Percentiles rank a stretch among this genome's conserved stretches.
These are phyloP conservation scores for Macrocystidia cucumis DNA, from an alignment of 1,284 basidiomycete genomes.

Conservation along the genomic window DNA sequence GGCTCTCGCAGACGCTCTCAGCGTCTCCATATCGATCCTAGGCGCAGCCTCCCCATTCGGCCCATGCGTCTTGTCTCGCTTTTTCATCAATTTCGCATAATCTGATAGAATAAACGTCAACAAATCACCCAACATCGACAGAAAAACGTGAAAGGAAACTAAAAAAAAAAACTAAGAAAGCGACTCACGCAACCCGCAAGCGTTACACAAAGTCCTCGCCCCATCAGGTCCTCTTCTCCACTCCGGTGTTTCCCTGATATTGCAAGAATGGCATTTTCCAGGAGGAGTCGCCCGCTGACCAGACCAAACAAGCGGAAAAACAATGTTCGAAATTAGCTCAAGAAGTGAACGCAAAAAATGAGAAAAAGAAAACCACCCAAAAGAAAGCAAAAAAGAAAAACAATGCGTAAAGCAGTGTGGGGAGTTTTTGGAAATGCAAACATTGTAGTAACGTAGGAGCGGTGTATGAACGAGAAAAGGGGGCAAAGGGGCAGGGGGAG, in stretches of 20 bases:
- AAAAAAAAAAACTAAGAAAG: too few species aligned
- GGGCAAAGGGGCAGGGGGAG: too few species aligned
- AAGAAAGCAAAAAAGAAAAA: too few species aligned
- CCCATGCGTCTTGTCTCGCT: constrained; percentile 52
- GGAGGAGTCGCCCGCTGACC: constrained; percentile 71
- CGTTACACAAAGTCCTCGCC: constrained; percentile 73
- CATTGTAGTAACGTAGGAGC: too few species aligned
- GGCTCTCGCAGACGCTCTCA: constrained; percentile 64
- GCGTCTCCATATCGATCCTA: constrained; percentile 63
- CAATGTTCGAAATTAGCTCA: constrained; percentile 12
- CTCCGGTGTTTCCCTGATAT: constrained; percentile 78
- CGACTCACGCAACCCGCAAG: constrained; percentile 71
- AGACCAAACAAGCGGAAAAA: constrained; percentile 21
- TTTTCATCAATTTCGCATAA: constrained; percentile 73
- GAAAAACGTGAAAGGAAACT: too few species aligned
- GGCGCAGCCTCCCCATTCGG: constrained; percentile 44
- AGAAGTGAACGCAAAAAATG: too few species aligned
- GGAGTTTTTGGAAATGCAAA: too few species aligned
- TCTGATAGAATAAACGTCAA: constrained; percentile 32
- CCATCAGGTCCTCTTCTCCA: constrained; percentile 78
- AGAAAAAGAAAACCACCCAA: too few species aligned
- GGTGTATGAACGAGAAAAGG: too few species aligned
- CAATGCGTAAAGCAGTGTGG: too few species aligned
- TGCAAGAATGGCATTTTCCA: constrained; percentile 78
- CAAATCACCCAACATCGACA: too few species aligned